These are phyloP conservation scores for Cytospora schulzeri DNA, from an alignment of 2,329 filamentous ascomycete species.

Conservation along the genomic window DNA sequence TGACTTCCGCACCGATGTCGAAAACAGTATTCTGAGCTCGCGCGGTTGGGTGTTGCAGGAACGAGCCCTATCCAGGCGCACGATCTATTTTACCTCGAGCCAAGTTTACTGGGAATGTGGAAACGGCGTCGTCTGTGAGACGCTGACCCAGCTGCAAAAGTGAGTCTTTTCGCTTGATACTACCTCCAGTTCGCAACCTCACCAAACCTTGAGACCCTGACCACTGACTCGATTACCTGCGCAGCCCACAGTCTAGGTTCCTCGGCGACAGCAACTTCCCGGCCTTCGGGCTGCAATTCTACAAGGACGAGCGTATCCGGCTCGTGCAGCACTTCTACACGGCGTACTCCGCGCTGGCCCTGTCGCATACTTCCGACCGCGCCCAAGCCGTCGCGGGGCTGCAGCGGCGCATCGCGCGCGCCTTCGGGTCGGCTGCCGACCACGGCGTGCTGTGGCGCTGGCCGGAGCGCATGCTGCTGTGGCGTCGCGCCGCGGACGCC, in stretches of 20 bases:
- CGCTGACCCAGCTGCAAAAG: conserved; percentile 38
- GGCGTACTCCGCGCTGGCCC: neutral
- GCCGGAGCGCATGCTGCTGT: neutral
- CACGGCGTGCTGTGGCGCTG: neutral
- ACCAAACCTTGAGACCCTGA: neutral
- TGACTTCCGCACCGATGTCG: conserved; percentile 39
- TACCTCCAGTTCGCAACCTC: no score
- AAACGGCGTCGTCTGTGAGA: conserved; percentile 39
- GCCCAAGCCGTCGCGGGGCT: neutral
- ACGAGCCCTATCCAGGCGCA: conserved; percentile 38
- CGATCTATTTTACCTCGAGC: conserved; percentile 39
- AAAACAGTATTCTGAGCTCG: conserved; percentile 35
- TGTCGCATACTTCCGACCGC: neutral
- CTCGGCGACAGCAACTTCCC: conserved; percentile 6
- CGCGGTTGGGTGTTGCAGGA: conserved; percentile 46
- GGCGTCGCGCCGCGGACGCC: neutral
- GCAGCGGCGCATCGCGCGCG: conserved; percentile 1
- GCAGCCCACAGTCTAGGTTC: neutral
- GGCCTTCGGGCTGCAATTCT: neutral
- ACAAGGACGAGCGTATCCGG: neutral
- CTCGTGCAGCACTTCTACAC: conserved; percentile 3
- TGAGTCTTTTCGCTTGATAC: conserved; percentile 28
- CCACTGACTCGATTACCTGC: neutral
- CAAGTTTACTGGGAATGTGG: conserved; percentile 45
- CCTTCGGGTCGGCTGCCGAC: neutral